Evolutionary conservation across 768 basidiomycete species (phyloP), one percentile per base, ranked within the genome.

Genomic region (Strobilomyces confusus): DNA sequence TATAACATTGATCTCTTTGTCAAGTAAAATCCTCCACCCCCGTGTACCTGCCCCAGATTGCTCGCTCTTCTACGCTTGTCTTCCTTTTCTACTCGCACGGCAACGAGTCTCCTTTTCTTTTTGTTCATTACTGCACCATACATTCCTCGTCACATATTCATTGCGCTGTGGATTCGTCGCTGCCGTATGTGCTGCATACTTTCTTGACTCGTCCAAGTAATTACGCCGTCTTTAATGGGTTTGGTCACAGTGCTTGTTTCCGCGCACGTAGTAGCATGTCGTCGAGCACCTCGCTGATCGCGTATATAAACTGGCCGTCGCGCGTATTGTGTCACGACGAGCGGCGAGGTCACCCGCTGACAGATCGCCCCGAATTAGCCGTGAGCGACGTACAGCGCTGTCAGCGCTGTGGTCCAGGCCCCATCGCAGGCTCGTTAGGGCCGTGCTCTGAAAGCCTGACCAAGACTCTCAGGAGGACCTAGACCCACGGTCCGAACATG

Each of bases 221-320:
- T 63, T 65, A 55, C 49, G 32, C 56, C 23, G 37, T 52, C 30
- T 25, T 62, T 63, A 66, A 66, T 63, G 49, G 51, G 55, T 57
- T 55, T 51, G 15, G 34, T 36, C n/a, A n/a, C n/a, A n/a, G 38
- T 38, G 19, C 38, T 38, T 19, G 9, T 37, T 17, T 7, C 36
- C 7, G 17, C 36, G 33, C 34, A 36, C 34, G 34, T 36, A 36
- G 34, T 36, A 36, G 34, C 17, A 36, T 17, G 15, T 36, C 34
- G 8, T 36, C 15, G 15, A 36, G 17, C 17, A 15, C 3, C 34
- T 36, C 34, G 34, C 34, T 36, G 15, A 15, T 36, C 17, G 34
- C 17, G 34, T 36, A 36, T 15, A 36, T 36, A 36, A 4, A 15
- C n/a, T 34, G 15, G 15, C 34, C 34, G 34, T 36, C 34, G 17